These are phyloP conservation scores for Linum usitatissimum DNA, from an alignment of 345 rosid species.

Conservation along the genomic window DNA sequence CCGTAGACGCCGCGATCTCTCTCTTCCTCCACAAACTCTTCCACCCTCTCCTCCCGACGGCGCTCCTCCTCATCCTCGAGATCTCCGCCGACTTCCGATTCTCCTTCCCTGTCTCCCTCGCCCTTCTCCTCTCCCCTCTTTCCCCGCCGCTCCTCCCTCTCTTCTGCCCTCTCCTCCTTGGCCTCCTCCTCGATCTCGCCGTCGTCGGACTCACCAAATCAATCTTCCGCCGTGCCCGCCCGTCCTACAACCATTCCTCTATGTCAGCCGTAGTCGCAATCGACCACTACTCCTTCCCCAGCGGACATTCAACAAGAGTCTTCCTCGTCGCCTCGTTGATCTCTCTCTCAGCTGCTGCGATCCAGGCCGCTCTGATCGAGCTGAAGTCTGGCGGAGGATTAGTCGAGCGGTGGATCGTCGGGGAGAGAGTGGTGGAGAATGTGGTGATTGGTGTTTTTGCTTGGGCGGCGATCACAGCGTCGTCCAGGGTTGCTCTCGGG, in stretches of 20 bases:
- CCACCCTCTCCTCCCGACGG: constrained; percentile 39
- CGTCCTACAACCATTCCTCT: constrained; percentile 55
- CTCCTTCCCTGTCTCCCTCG: constrained; percentile 60
- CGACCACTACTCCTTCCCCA: constrained; percentile 83
- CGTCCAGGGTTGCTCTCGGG: constrained; percentile 74
- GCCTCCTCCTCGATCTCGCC: constrained; percentile 73
- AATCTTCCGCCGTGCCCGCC: constrained; percentile 77
- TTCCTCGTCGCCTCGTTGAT: constrained; percentile 52
- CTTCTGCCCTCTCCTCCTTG: constrained; percentile 51
- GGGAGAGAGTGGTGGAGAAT: constrained; percentile 10
- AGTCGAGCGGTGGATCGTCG: constrained; percentile 13
- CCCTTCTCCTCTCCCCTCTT: constrained; percentile 43
- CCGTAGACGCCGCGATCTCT: constrained; percentile 45
- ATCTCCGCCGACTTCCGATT: constrained; percentile 77
- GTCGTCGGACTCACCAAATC: constrained; percentile 57
- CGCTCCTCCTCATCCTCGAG: constrained; percentile 53
- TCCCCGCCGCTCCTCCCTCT: constrained; percentile 30
- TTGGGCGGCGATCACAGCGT: constrained; percentile 62
- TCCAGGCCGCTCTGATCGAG: constrained; percentile 12
- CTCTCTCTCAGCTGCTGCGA: constrained; percentile 24
- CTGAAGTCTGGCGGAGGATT: constrained; percentile 5
- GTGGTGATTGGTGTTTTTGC: constrained; percentile 30
- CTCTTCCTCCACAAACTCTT: constrained; percentile 35
- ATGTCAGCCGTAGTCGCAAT: constrained; percentile 62
- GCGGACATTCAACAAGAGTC: constrained; percentile 90